Evolutionary conservation across 73 alveolate genomes (phyloP).

Genomic region (Breviolum minutum): DNA sequence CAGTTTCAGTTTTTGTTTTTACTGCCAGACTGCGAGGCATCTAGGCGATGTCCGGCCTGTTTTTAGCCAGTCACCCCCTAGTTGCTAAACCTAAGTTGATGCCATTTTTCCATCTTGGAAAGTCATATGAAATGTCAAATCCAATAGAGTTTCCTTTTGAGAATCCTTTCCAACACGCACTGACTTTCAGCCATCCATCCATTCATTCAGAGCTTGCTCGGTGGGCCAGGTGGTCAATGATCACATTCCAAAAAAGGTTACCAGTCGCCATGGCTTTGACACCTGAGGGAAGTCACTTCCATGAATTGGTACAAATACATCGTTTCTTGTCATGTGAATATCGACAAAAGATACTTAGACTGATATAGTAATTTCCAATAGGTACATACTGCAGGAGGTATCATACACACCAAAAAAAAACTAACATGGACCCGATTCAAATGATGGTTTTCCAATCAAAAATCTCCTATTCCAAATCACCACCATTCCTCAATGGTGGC

Average conservation of each 20-base stretch:
- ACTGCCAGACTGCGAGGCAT: no score
- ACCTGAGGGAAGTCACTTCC: neutral
- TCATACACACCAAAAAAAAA: neutral
- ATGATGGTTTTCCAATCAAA: neutral
- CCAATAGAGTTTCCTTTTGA: neutral
- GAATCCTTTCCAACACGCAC: neutral
- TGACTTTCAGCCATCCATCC: neutral
- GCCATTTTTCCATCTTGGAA: neutral
- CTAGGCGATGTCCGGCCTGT: no score
- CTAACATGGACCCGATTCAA: no score
- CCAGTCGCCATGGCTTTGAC: constrained; percentile 64
- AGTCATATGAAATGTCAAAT: neutral
- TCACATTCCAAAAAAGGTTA: constrained; percentile 60
- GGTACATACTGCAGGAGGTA: no score
- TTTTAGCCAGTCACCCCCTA: no score
- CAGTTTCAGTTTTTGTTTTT: no score
- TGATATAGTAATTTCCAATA: no score
- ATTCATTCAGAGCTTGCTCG: neutral
- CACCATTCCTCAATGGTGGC: no score
- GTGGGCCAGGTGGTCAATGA: constrained; percentile 85
- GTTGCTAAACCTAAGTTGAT: neutral
- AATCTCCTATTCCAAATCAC: no score
- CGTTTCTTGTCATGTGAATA: no score
- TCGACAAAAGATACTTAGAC: no score
- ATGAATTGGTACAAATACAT: neutral